These are phyloP conservation scores for Kwoniella mangroviensis DNA, from an alignment of 768 basidiomycete genomes.

Conservation along the genomic window DNA sequence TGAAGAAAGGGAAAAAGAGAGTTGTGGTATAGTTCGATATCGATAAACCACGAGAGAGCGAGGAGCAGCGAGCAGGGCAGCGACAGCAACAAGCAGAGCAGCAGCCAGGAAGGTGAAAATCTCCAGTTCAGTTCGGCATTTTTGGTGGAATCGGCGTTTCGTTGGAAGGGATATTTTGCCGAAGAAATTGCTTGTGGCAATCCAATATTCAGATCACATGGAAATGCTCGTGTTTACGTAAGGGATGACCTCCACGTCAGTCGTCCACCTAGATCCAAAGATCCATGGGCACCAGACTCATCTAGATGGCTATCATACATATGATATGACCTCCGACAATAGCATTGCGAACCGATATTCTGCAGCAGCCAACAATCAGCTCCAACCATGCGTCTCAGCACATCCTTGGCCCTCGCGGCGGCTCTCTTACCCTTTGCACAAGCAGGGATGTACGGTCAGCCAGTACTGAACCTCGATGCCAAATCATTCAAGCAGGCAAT, in stretches of 20 bases:
- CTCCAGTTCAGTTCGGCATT: background rate
- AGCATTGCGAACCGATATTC: background rate
- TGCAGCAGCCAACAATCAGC: background rate
- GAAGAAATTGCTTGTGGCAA: slow-evolving; percentile 7
- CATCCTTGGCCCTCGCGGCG: slow-evolving; percentile 12
- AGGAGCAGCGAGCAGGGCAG: background rate
- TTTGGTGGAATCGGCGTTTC: slow-evolving; percentile 15
- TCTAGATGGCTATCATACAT: too few species aligned
- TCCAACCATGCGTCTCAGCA: slow-evolving; percentile 4
- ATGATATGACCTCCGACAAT: too few species aligned
- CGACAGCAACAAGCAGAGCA: background rate
- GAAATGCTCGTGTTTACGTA: too few species aligned
- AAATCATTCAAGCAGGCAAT: slow-evolving; percentile 50
- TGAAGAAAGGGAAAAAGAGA: slow-evolving; percentile 6
- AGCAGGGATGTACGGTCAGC: slow-evolving; percentile 51
- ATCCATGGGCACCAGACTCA: background rate
- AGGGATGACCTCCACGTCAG: slow-evolving; percentile 26
- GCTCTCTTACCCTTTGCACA: slow-evolving; percentile 15
- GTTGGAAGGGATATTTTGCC: slow-evolving; percentile 7
- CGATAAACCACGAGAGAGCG: slow-evolving; percentile 18
- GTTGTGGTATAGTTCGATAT: background rate
- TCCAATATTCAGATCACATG: too few species aligned
- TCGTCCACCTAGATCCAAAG: slow-evolving; percentile 14
- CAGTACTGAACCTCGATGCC: slow-evolving; percentile 49
- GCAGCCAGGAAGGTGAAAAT: background rate